A percentile compares a stretch with the other conserved stretches of the same genome.
phyloP scores from a whole-genome alignment of 176 grass and related monocot species.

The Avena sativa region DNA sequence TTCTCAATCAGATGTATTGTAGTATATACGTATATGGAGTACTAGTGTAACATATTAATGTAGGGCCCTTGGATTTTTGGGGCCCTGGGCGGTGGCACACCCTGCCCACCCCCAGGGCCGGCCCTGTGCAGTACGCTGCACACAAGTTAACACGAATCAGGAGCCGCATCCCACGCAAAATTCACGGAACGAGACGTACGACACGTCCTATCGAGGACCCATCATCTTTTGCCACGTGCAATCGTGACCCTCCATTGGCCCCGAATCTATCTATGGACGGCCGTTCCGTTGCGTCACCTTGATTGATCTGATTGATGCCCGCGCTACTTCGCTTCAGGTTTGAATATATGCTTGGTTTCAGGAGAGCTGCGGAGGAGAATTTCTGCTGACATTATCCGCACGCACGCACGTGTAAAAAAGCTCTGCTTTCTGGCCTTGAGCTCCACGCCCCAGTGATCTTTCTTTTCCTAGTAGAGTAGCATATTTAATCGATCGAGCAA shows the following conservation, averaged over 20 bases:
- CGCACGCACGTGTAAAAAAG: slow-evolving; percentile 42
- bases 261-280: slow-evolving; percentile 5
- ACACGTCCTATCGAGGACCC: slow-evolving; percentile 26
- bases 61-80: too few relatives aligned
- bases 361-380: not conserved
- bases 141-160: not conserved
- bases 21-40: too few relatives aligned
- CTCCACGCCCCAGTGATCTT: slow-evolving; percentile 50
- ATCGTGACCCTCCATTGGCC: not conserved
- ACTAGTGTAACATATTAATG: too few relatives aligned
- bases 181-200: slow-evolving; percentile 3
- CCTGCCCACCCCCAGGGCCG: too few relatives aligned
- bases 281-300: not conserved
- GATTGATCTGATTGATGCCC: slow-evolving; percentile 23
- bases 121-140: not conserved
- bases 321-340: not conserved
- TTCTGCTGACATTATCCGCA: slow-evolving; percentile 22
- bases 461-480: not conserved
- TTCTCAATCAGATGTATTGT: too few relatives aligned
- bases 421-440: slow-evolving; percentile 36
- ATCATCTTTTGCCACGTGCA: slow-evolving; percentile 36
- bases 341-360: not conserved
- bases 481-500: not conserved
- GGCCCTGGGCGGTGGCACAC: too few relatives aligned
- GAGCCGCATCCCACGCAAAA: slow-evolving; percentile 22